Evolutionary conservation across 2,329 filamentous ascomycete genomes (phyloP), one percentile per base, ranked within the genome.

Genomic region (Nigrospora osmanthi): DNA sequence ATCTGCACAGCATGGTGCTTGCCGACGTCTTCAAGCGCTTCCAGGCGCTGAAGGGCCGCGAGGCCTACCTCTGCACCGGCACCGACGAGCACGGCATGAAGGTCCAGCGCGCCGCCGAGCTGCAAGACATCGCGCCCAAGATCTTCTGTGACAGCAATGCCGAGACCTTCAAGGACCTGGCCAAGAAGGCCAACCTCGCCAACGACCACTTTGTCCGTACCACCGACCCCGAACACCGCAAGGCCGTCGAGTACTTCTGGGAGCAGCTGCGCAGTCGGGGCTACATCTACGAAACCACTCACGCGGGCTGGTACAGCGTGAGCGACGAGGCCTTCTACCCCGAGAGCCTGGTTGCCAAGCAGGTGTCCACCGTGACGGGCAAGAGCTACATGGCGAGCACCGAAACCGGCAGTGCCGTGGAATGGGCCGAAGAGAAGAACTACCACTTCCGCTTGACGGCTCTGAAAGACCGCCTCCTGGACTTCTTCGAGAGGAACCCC

Each of bases 51-150:
- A 80, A 84, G 48, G 87, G 87, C 34, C 47, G 35, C 6, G 68
- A 75, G 40, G 85, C 90, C 4, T 74, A 88, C 51, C 71, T 98
- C 13, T 83, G 85, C 56, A 98, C 93, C 1, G 93, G 93, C 47
- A 97, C 90, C 33, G 93, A 98, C 63, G 93, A 98, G 66, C 91
- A 98, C 70, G 93, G 93, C 37, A 86, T 96, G 79, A 98, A 98
- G 75, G 85, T 97, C 17, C 93, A 98, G 63, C 85, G 83, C 63
- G 91, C 91, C 0, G 88, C 93, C 1, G 71, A 75, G 7, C 78
- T 81, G 53, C 81, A 86, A 13, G 80, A 80, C 4, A 75, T 85
- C 43, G 75, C 83, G 0, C 84, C 89, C 0, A 87, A 91, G 62
- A 72, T 83, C n/a, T 90, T 97, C 54, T 97, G 91, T 67, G 89